Evolutionary conservation across 495 filamentous ascomycete species (phyloP).

Genomic region (Penicillium psychrofluorescens): DNA sequence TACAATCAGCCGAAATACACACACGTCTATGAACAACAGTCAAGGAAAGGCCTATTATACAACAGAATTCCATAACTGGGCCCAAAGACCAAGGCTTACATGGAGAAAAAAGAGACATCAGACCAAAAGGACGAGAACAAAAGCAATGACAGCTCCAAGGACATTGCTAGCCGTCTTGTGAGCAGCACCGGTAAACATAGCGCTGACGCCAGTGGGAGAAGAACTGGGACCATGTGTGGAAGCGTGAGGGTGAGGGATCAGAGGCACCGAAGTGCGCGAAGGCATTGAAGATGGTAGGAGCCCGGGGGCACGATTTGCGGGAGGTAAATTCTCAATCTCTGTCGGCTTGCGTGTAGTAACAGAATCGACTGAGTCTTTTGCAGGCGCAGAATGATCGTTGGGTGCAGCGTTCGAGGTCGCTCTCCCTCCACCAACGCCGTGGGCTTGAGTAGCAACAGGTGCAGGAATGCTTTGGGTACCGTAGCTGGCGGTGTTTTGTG

Average conservation of each 20-base stretch:
- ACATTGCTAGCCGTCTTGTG: constrained; percentile 15
- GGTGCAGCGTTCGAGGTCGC: not conserved
- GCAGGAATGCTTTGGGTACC: too few species aligned
- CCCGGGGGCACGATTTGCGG: not conserved
- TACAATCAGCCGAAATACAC: too few species aligned
- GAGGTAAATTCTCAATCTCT: too few species aligned
- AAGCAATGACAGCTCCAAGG: constrained; percentile 8
- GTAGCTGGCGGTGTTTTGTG: too few species aligned
- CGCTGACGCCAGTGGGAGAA: constrained; percentile 10
- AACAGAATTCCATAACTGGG: too few species aligned
- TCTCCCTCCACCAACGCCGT: too few species aligned
- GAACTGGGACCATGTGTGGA: not conserved
- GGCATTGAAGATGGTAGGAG: not conserved
- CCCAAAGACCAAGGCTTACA: too few species aligned
- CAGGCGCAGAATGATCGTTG: constrained; percentile 7
- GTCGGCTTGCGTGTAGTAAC: too few species aligned
- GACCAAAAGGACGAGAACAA: constrained; percentile 12
- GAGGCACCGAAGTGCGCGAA: constrained; percentile 5
- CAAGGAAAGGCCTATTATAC: too few species aligned
- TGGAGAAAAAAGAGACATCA: not conserved
- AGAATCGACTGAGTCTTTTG: too few species aligned
- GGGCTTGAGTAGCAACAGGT: too few species aligned
- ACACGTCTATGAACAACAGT: too few species aligned
- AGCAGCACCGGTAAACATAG: constrained; percentile 25
- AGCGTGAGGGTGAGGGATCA: constrained; percentile 8